These are phyloP conservation scores for Hymenoscyphus infarciens DNA, from an alignment of 2,329 filamentous ascomycete species.

Conservation along the genomic window DNA sequence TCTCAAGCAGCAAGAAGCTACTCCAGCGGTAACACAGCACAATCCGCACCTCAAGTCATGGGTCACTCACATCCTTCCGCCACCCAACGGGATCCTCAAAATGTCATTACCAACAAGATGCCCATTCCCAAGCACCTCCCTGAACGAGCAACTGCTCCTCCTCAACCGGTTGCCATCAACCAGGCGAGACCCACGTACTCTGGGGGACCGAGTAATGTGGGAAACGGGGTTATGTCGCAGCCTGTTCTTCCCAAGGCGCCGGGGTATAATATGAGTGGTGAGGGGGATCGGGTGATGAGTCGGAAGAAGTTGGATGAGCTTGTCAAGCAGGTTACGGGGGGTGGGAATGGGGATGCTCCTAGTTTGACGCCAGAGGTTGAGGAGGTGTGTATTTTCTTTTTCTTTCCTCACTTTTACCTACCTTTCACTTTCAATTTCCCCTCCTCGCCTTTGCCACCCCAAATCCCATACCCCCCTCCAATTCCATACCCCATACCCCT, in stretches of 20 bases:
- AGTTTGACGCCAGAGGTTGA: conserved; percentile 88
- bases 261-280: conserved; percentile 81
- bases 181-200: conserved; percentile 76
- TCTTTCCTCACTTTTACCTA: neutral
- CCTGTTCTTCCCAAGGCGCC: conserved; percentile 80
- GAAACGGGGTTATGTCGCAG: conserved; percentile 81
- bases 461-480: neutral
- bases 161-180: conserved; percentile 70
- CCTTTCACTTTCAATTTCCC: neutral
- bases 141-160: conserved; percentile 63
- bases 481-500: too few relatives aligned
- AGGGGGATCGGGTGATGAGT: conserved; percentile 88
- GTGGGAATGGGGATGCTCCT: conserved; percentile 63
- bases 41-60: conserved; percentile 31
- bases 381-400: conserved; percentile 60
- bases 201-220: conserved; percentile 68
- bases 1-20: conserved; percentile 34
- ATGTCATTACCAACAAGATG: conserved; percentile 33
- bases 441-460: neutral
- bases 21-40: conserved; percentile 27
- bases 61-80: conserved; percentile 30
- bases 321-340: conserved; percentile 87
- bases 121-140: conserved; percentile 64
- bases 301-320: conserved; percentile 97
- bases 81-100: conserved; percentile 27